Conservation (phyloP, 192 early-diverging fungal genomes). For the Coemansia sp. region DNA sequence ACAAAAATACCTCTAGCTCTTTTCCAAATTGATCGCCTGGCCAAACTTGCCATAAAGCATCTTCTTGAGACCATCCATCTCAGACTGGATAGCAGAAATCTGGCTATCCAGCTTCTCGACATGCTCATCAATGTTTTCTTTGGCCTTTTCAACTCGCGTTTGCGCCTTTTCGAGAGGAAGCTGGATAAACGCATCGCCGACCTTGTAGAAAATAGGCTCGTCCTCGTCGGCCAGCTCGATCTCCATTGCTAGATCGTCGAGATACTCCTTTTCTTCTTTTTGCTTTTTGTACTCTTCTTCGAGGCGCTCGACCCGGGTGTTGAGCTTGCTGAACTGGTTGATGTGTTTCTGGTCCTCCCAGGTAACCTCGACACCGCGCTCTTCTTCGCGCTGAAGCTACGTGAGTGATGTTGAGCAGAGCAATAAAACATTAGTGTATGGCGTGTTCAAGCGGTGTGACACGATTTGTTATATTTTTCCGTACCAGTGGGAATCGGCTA, state of each 20-base stretch:
- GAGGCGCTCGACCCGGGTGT: slow-evolving; percentile 69
- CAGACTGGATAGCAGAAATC: slow-evolving; percentile 61
- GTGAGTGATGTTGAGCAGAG: not conserved
- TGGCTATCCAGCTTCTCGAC: slow-evolving; percentile 64
- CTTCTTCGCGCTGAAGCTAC: slow-evolving; percentile 66
- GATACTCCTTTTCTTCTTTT: slow-evolving; percentile 89
- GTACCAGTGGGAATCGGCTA: slow-evolving; percentile 15
- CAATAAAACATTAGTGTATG: not conserved
- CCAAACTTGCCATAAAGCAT: slow-evolving; percentile 90
- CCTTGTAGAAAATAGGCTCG: slow-evolving; percentile 75
- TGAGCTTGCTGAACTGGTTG: slow-evolving; percentile 90
- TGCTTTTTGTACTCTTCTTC: slow-evolving; percentile 78
- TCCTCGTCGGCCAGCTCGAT: slow-evolving; percentile 90
- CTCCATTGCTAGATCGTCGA: slow-evolving; percentile 90
- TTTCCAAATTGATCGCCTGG: slow-evolving; percentile 93
- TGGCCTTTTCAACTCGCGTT: slow-evolving; percentile 67
- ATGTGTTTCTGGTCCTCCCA: slow-evolving; percentile 98
- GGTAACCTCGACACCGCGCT: slow-evolving; percentile 87
- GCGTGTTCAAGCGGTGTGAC: not conserved
- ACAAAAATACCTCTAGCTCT: slow-evolving; percentile 47
- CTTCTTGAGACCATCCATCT: slow-evolving; percentile 88
- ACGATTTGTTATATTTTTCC: not conserved
- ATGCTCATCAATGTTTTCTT: slow-evolving; percentile 58
- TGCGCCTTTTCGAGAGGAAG: slow-evolving; percentile 71
- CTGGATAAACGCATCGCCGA: slow-evolving; percentile 88